These are phyloP conservation scores for Colletotrichum sublineola DNA, from an alignment of 2,329 filamentous ascomycete genomes.

Conservation along the genomic window DNA sequence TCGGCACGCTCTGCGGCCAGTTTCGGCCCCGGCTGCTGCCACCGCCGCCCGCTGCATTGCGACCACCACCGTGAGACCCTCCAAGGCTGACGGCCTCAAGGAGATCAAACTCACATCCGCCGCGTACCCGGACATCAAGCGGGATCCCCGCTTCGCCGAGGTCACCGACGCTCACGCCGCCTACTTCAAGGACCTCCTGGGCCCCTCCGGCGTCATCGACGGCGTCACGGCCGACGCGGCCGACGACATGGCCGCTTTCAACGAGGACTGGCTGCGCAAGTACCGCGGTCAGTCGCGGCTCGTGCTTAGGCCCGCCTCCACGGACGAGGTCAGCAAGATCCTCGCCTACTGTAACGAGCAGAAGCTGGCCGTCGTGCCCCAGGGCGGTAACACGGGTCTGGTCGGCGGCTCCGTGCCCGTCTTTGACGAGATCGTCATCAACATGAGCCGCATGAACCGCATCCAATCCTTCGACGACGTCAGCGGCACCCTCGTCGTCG, in stretches of 20 bases:
- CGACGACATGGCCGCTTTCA: constrained; percentile 91
- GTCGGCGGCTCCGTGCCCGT: constrained; percentile 97
- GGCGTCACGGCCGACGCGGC: constrained; percentile 79
- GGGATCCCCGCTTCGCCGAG: constrained; percentile 80
- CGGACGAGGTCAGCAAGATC: constrained; percentile 90
- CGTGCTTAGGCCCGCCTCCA: constrained; percentile 86
- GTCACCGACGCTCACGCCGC: constrained; percentile 84
- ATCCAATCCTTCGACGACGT: constrained; percentile 94
- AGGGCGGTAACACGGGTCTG: constrained; percentile 96
- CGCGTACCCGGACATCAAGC: constrained; percentile 85
- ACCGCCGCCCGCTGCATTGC: constrained; percentile 31
- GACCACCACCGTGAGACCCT: constrained; percentile 35
- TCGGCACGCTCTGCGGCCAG: constrained; percentile 32
- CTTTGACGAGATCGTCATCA: constrained; percentile 98
- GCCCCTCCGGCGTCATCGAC: constrained; percentile 86
- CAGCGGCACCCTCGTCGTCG: constrained; percentile 89
- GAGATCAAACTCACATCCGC: constrained; percentile 82
- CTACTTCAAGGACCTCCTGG: constrained; percentile 85
- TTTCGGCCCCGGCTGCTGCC: constrained; percentile 29
- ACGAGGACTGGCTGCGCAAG: constrained; percentile 99
- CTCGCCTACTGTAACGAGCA: constrained; percentile 96
- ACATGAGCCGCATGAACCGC: constrained; percentile 88
- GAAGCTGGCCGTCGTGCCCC: constrained; percentile 91
- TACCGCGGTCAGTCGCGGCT: constrained; percentile 91
- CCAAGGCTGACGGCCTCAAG: constrained; percentile 34